A percentile compares a stretch with the other conserved stretches of the same genome.
Conservation (phyloP, 2,329 filamentous ascomycete species). For the Zasmidium cellare region DNA sequence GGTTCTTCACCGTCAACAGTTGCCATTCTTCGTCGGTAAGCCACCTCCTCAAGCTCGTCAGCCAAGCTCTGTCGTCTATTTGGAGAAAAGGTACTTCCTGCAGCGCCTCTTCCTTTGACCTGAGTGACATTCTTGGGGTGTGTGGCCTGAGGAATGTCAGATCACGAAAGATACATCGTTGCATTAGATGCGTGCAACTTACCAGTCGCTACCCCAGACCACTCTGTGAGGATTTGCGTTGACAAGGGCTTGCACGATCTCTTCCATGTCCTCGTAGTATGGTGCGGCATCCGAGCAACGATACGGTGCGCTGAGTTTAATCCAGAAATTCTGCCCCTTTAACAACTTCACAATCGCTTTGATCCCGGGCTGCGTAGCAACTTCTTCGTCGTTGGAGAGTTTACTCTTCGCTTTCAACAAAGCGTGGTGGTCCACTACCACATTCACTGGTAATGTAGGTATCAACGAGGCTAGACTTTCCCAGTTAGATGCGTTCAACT, state of each 20-base stretch:
- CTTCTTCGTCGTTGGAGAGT: neutral
- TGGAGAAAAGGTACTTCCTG: neutral
- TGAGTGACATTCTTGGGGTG: neutral
- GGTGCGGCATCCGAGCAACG: neutral
- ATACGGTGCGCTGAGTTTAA: slow-evolving; percentile 7
- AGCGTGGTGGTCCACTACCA: slow-evolving; percentile 4
- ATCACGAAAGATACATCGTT: too few relatives aligned
- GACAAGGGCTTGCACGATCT: neutral
- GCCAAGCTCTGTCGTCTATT: neutral
- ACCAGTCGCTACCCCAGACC: slow-evolving; percentile 2
- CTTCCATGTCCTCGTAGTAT: neutral
- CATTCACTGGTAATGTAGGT: neutral
- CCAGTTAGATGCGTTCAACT: neutral
- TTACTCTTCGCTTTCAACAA: neutral
- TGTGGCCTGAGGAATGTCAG: neutral
- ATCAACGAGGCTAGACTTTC: neutral
- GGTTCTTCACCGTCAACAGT: neutral
- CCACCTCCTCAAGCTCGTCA: neutral
- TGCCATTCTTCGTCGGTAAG: neutral
- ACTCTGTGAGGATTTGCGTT: neutral
- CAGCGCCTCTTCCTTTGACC: neutral
- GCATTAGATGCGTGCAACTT: too few relatives aligned
- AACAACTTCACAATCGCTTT: neutral
- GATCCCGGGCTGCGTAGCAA: neutral
- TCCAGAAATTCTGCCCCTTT: neutral